Conservation (phyloP, 2,329 filamentous ascomycete species). For the Plenodomus biglobosus region DNA sequence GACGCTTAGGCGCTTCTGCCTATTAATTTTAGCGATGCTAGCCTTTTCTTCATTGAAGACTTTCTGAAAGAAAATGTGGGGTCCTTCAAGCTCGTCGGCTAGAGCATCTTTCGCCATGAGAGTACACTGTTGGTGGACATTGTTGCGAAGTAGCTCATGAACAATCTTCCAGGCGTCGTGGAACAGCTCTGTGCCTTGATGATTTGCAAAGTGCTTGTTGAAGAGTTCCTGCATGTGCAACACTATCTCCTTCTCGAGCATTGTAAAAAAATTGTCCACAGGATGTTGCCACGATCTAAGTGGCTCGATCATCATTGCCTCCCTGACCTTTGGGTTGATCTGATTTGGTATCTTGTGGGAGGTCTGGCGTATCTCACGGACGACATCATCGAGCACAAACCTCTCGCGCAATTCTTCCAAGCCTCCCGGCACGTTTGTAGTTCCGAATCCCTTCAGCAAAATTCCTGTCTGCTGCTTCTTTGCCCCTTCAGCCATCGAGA, state of each 20-base stretch:
- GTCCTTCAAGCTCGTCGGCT: constrained; percentile 37
- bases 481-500: background rate
- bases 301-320: constrained; percentile 31
- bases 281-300: constrained; percentile 37
- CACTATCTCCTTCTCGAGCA: constrained; percentile 14
- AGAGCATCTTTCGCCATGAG: constrained; percentile 31
- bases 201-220: constrained; percentile 30
- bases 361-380: constrained; percentile 22
- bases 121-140: constrained; percentile 29
- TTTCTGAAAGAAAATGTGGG: constrained; percentile 38
- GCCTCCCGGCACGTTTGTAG: background rate
- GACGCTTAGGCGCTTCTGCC: constrained; percentile 21
- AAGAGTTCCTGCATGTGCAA: constrained; percentile 26
- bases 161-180: constrained; percentile 25
- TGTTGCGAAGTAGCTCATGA: constrained; percentile 23
- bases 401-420: constrained; percentile 5
- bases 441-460: background rate
- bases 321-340: constrained; percentile 39
- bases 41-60: constrained; percentile 21
- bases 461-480: background rate
- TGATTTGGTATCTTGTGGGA: constrained; percentile 37
- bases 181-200: constrained; percentile 36
- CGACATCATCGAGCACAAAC: constrained; percentile 38
- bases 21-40: constrained; percentile 22
- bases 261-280: constrained; percentile 28